Evolutionary conservation across 352 stramenopile genomes (phyloP).

Genomic region (Phytophthora multivora): DNA sequence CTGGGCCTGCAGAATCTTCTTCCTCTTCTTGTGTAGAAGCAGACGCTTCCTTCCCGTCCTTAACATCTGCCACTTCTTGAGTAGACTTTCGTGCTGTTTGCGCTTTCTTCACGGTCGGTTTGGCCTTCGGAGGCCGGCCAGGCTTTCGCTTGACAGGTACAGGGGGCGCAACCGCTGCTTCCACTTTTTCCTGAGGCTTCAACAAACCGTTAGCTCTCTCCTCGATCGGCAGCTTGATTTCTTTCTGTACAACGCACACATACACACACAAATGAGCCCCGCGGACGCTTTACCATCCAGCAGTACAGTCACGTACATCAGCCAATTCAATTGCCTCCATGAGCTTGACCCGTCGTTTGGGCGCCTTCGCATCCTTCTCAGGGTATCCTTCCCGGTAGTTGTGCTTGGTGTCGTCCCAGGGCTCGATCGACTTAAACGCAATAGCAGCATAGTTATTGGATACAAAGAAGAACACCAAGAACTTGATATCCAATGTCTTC

Average conservation of each 20-base stretch:
- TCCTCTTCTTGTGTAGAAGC: constrained; percentile 48
- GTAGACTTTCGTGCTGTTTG: constrained; percentile 7
- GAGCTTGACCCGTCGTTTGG: constrained; percentile 66
- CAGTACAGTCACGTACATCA: constrained; percentile 41
- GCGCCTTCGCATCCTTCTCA: constrained; percentile 72
- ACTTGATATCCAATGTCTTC: constrained; percentile 74
- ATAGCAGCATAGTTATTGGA: constrained; percentile 72
- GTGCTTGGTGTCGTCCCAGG: constrained; percentile 75
- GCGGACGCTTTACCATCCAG: background rate
- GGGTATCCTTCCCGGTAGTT: constrained; percentile 69
- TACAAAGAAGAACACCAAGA: constrained; percentile 78
- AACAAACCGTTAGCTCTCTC: constrained; percentile 62
- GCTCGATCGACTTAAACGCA: constrained; percentile 67
- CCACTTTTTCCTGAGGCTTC: constrained; percentile 36
- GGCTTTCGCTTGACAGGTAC: constrained; percentile 51
- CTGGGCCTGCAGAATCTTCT: constrained; percentile 22
- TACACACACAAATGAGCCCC: background rate
- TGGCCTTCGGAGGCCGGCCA: constrained; percentile 49
- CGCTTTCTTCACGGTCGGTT: constrained; percentile 24
- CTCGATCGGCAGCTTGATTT: constrained; percentile 53
- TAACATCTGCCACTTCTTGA: constrained; percentile 12
- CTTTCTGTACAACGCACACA: constrained; percentile 48
- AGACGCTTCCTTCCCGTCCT: constrained; percentile 19
- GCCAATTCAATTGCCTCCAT: constrained; percentile 75
- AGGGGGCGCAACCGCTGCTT: constrained; percentile 12